A percentile compares a stretch with the other conserved stretches of the same genome.
phyloP scores from a whole-genome alignment of 352 stramenopile genomes.

The Phytophthora litchii region DNA sequence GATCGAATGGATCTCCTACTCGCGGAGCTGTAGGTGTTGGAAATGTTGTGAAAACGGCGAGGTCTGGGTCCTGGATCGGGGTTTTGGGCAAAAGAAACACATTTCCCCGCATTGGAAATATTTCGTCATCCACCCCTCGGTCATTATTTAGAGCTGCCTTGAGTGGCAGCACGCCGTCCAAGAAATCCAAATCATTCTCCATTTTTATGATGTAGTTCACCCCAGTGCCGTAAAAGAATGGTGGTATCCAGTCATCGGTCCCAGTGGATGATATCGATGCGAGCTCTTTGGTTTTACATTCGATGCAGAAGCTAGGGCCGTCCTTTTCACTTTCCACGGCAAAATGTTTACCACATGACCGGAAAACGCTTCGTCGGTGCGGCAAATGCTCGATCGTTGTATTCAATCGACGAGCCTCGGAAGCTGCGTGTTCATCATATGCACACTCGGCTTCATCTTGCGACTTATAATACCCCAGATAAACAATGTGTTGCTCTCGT shows the following conservation, averaged over 20 bases:
- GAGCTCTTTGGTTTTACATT: slow-evolving; percentile 69
- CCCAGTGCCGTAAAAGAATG: slow-evolving; percentile 63
- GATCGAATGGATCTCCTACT: slow-evolving; percentile 15
- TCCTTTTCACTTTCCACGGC: slow-evolving; percentile 78
- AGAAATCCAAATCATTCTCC: slow-evolving; percentile 72
- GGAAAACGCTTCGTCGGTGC: slow-evolving; percentile 61
- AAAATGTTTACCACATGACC: slow-evolving; percentile 83
- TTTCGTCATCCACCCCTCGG: slow-evolving; percentile 31
- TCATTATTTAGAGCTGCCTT: slow-evolving; percentile 48
- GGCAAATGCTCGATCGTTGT: slow-evolving; percentile 66
- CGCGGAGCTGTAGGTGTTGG: slow-evolving; percentile 27
- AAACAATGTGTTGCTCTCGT: slow-evolving; percentile 66
- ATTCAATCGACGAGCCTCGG: slow-evolving; percentile 69
- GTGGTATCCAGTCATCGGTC: slow-evolving; percentile 60
- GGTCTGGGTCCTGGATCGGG: slow-evolving; percentile 60
- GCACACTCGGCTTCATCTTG: slow-evolving; percentile 69
- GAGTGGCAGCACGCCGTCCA: slow-evolving; percentile 59
- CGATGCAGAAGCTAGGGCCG: slow-evolving; percentile 75
- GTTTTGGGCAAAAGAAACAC: slow-evolving; percentile 71
- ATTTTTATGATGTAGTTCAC: slow-evolving; percentile 85
- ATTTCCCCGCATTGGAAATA: slow-evolving; percentile 74
- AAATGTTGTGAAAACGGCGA: slow-evolving; percentile 55
- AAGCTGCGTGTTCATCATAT: slow-evolving; percentile 68
- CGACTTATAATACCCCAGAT: slow-evolving; percentile 73
- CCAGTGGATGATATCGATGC: slow-evolving; percentile 33